Evolutionary conservation across 768 basidiomycete genomes (phyloP).

Genomic region (Serendipita sp.): DNA sequence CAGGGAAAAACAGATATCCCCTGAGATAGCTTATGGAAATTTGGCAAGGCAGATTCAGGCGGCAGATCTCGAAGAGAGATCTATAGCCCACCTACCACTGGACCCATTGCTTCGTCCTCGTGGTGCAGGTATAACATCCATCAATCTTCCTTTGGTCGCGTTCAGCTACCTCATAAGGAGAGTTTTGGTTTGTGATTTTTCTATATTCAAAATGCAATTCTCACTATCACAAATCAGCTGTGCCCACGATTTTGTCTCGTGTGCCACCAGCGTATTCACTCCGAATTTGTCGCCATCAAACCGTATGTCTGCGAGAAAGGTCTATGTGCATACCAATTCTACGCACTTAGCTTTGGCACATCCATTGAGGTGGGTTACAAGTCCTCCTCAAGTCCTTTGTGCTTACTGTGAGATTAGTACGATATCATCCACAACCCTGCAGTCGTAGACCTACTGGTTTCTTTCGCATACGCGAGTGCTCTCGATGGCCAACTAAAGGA

Average conservation of each 20-base stretch:
- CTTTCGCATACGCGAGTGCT: slow-evolving; percentile 42
- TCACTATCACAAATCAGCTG: slow-evolving; percentile 25
- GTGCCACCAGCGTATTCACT: slow-evolving; percentile 40
- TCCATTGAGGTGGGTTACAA: slow-evolving; percentile 41
- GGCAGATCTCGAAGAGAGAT: slow-evolving; percentile 32
- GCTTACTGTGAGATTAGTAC: slow-evolving; percentile 28
- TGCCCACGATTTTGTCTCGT: slow-evolving; percentile 58
- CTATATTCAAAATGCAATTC: background rate
- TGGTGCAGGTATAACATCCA: slow-evolving; percentile 19
- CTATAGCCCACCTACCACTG: slow-evolving; percentile 30
- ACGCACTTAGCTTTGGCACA: slow-evolving; percentile 44
- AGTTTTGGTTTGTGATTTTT: slow-evolving; percentile 32
- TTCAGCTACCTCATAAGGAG: slow-evolving; percentile 52
- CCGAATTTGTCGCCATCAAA: slow-evolving; percentile 43
- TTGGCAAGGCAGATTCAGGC: slow-evolving; percentile 17
- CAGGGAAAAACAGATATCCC: slow-evolving; percentile 28
- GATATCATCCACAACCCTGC: slow-evolving; percentile 50
- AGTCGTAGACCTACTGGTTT: slow-evolving; percentile 53
- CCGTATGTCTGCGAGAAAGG: slow-evolving; percentile 56
- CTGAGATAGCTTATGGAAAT: slow-evolving; percentile 26
- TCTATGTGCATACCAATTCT: slow-evolving; percentile 57
- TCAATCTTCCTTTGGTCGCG: slow-evolving; percentile 48
- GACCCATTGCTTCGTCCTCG: slow-evolving; percentile 30
- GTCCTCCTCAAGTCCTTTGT: background rate
- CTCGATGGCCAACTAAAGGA: slow-evolving; percentile 37